Base-by-base conservation (phyloP, 2,329 filamentous ascomycete genomes). In the Xylariaceae sp. region DNA sequence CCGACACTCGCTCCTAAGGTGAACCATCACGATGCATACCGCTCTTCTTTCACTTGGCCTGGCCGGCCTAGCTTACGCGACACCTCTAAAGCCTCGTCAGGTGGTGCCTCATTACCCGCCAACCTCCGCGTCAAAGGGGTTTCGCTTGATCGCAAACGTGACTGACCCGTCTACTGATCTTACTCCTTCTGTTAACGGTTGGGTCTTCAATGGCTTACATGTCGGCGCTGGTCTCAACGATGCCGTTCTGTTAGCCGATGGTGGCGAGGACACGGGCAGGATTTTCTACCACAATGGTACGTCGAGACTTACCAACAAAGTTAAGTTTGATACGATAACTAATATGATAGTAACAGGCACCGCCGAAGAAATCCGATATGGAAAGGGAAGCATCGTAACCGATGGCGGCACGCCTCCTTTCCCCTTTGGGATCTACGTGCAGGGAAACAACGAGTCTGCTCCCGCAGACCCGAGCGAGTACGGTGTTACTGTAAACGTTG, bases 201-300 rank as follows among this genome's bases (percentile, higher is more conserved):
- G 65, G 56, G 70, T 70, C 45, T 52, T 82, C 21, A 67, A 70
- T 44, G 74, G 71, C 45, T 75, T 78, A 41, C 79, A 81, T 65
- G 70, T 70, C 6, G 77, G 78, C 37, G 75, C 79, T 0, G 77
- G 74, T 1, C 54, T 70, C 9, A 73, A 71, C 50, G 71, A 74
- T 2, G 76, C 74, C 7, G 73, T 76, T 1, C 67, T 79, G 12
- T 26, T 26, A 9, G 23, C 23, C 23, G 23, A 26, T 26, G 54
- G 60, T 5, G 57, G 61, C 19, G 62, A 67, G 23, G 51, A 44
- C 4, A 47, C 51, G 14, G 67, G 66, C 5, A 69, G 71, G 47
- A 62, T 77, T 55, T 82, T 82, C 64, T 82, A 81, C 73, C 69
- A 77, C 54, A 82, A 83, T 62, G 78, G 76, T 62, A 54, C 42